Percentiles rank a stretch among this genome's conserved stretches.
phyloP scores from a whole-genome alignment of 192 early-diverging fungal genomes.

The Cladochytrium replicatum region DNA sequence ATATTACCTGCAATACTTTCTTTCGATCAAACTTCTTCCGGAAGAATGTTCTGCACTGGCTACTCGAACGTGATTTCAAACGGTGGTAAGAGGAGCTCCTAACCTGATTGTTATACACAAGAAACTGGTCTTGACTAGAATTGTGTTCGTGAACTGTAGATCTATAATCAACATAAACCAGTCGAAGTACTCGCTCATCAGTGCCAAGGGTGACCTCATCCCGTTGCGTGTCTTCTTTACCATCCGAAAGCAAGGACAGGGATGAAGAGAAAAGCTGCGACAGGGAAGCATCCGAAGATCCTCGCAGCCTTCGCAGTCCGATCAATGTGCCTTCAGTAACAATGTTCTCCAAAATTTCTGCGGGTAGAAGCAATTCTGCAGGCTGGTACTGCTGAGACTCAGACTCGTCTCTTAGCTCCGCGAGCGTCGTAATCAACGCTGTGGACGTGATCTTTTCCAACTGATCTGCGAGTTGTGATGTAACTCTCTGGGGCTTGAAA shows the following conservation, averaged over 20 bases:
- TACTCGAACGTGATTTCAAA: constrained; percentile 24
- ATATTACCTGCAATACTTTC: constrained; percentile 36
- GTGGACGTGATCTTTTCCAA: too few relatives aligned
- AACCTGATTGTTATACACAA: constrained; percentile 48
- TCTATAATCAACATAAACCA: constrained; percentile 20
- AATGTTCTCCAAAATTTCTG: constrained; percentile 41
- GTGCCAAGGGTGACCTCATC: constrained; percentile 5
- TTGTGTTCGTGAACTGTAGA: constrained; percentile 41
- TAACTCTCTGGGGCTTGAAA: too few relatives aligned
- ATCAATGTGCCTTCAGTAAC: constrained; percentile 35
- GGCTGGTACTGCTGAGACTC: background rate
- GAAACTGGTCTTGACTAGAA: constrained; percentile 46
- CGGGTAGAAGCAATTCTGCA: constrained; percentile 27
- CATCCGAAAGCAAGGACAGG: background rate
- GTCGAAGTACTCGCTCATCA: constrained; percentile 33
- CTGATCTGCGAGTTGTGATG: too few relatives aligned
- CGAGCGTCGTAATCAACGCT: too few relatives aligned
- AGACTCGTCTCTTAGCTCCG: too few relatives aligned
- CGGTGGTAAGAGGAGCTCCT: background rate
- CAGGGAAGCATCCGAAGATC: background rate
- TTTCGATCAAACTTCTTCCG: constrained; percentile 31
- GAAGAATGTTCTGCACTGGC: constrained; percentile 40
- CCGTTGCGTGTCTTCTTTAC: constrained; percentile 4
- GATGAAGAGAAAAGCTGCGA: background rate
- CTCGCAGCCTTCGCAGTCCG: background rate